phyloP scores from a whole-genome alignment of 139 green algal species.

The Desmodesmus armatus region DNA sequence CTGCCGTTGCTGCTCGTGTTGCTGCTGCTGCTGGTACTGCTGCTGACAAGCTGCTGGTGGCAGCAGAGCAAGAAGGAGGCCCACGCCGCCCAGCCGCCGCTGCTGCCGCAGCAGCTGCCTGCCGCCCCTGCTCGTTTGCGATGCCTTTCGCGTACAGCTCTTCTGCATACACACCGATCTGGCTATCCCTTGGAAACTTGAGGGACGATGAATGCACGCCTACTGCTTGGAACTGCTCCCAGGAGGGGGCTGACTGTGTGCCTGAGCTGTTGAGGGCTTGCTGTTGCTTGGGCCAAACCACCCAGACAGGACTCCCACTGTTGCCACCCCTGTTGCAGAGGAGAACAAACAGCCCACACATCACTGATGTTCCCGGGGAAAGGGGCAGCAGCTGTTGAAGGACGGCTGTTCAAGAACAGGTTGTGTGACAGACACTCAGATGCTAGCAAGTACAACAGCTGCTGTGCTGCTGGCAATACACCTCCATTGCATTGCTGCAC shows the following conservation, averaged over 20 bases:
- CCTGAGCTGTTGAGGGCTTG: not conserved
- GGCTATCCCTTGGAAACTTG: not conserved
- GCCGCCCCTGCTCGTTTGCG: not conserved
- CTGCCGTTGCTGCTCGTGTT: too few species aligned
- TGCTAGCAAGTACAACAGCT: too few species aligned
- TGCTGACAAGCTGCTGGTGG: too few species aligned
- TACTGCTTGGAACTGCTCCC: not conserved
- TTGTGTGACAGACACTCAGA: too few species aligned
- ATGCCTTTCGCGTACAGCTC: not conserved
- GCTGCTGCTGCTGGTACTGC: not conserved
- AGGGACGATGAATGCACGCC: not conserved
- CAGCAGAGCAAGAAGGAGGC: too few species aligned
- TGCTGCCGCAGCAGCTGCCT: not conserved
- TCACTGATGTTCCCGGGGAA: too few species aligned
- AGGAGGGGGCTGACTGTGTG: not conserved
- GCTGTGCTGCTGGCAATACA: too few species aligned
- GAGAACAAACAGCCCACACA: too few species aligned
- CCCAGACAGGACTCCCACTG: constrained; percentile 14
- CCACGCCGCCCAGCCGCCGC: not conserved
- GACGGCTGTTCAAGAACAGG: too few species aligned
- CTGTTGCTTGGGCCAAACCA: constrained; percentile 5
- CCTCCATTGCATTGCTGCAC: too few species aligned
- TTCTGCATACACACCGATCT: constrained; percentile 9
- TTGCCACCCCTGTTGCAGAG: constrained; percentile 7
- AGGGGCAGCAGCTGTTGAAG: too few species aligned